Evolutionary conservation across 1,284 basidiomycete species (phyloP).

Genomic region (Marasmius fiardii): DNA sequence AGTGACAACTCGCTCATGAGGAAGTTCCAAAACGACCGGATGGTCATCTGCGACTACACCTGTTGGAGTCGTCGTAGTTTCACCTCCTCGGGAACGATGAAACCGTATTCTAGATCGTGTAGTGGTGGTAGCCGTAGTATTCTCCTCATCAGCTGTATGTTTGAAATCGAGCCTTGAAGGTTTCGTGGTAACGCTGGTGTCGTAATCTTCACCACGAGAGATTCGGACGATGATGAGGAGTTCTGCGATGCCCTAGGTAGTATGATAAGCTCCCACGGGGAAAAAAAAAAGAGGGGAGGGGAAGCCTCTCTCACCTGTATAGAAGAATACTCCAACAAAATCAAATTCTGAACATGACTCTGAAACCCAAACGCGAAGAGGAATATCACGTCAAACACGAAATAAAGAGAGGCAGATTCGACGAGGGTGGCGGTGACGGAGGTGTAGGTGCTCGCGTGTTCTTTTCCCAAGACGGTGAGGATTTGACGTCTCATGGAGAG

Average conservation of each 20-base stretch:
- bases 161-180: not conserved
- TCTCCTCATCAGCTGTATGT: not conserved
- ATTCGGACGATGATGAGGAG: slow-evolving; percentile 28
- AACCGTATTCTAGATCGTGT: no score
- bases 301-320: slow-evolving; percentile 14
- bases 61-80: no score
- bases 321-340: slow-evolving; percentile 14
- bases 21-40: no score
- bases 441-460: slow-evolving; percentile 21
- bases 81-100: no score
- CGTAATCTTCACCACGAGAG: slow-evolving; percentile 16
- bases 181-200: not conserved
- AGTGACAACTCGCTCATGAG: no score
- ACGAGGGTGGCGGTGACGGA: slow-evolving; percentile 16
- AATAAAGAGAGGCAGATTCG: slow-evolving; percentile 19
- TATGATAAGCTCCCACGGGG: no score
- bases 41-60: no score
- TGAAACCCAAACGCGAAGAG: slow-evolving; percentile 15
- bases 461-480: slow-evolving; percentile 14
- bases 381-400: slow-evolving; percentile 17
- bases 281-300: not conserved
- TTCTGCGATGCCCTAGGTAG: slow-evolving; percentile 26
- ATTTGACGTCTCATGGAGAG: slow-evolving; percentile 18
- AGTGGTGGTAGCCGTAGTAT: not conserved
- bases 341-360: slow-evolving; percentile 15